These are phyloP conservation scores for Clarkia xantiana DNA, from an alignment of 345 rosid species.

Conservation along the genomic window DNA sequence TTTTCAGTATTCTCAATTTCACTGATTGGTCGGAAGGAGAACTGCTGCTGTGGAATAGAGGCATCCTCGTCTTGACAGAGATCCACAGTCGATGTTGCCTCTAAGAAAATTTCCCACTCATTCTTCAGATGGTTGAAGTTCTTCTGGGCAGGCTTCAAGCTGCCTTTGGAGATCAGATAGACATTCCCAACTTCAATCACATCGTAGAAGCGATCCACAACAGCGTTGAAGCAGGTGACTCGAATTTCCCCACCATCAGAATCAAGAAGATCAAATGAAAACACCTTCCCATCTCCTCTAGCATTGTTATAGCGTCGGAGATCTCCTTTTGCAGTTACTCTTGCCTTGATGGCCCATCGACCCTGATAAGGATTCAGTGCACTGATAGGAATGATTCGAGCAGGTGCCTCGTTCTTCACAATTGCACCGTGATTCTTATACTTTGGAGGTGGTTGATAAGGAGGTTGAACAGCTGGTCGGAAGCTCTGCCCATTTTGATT, in stretches of 20 bases:
- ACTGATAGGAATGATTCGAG: constrained; percentile 61
- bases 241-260: constrained; percentile 88
- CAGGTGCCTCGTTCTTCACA: constrained; percentile 83
- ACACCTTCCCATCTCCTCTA: constrained; percentile 82
- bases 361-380: constrained; percentile 90
- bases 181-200: constrained; percentile 68
- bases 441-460: constrained; percentile 67
- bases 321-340: constrained; percentile 87
- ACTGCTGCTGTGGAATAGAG: constrained; percentile 78
- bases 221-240: constrained; percentile 77
- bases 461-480: constrained; percentile 56
- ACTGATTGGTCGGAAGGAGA: constrained; percentile 63
- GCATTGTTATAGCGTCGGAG: constrained; percentile 80
- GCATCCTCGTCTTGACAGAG: constrained; percentile 68
- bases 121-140: constrained; percentile 83
- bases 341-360: constrained; percentile 85
- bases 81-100: constrained; percentile 63
- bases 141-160: constrained; percentile 77
- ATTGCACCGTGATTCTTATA: constrained; percentile 64
- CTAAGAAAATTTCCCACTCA: constrained; percentile 81
- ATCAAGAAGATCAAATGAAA: constrained; percentile 85
- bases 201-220: constrained; percentile 68
- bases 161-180: constrained; percentile 73
- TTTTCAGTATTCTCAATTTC: constrained; percentile 72
- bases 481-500: constrained; percentile 29